phyloP scores from a whole-genome alignment of 1,284 basidiomycete genomes.

The Papiliotrema terrestris region DNA sequence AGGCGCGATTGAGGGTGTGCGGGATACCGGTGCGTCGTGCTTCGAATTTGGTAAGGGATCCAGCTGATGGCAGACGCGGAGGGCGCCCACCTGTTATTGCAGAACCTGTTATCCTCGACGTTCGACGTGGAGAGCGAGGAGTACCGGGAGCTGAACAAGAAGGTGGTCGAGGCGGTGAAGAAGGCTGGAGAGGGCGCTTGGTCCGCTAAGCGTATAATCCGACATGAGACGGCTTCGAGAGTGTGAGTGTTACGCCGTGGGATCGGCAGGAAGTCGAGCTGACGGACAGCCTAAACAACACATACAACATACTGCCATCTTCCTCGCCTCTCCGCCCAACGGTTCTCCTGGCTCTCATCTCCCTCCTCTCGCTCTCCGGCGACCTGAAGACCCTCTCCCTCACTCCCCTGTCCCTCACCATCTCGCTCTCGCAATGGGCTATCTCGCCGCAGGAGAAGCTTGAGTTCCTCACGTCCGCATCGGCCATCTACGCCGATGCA shows the following conservation, averaged over 20 bases:
- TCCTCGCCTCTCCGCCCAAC: slow-evolving; percentile 63
- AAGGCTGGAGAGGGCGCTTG: slow-evolving; percentile 37
- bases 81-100: slow-evolving; percentile 40
- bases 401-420: slow-evolving; percentile 61
- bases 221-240: slow-evolving; percentile 40
- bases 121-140: slow-evolving; percentile 30
- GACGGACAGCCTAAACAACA: slow-evolving; percentile 66
- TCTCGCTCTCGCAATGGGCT: slow-evolving; percentile 74
- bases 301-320: slow-evolving; percentile 78
- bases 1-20: slow-evolving; percentile 41
- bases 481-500: slow-evolving; percentile 59
- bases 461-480: slow-evolving; percentile 65
- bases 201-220: slow-evolving; percentile 23
- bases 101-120: slow-evolving; percentile 35
- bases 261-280: not conserved
- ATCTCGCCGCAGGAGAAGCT: slow-evolving; percentile 65
- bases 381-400: slow-evolving; percentile 69
- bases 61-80: slow-evolving; percentile 34
- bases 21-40: slow-evolving; percentile 38
- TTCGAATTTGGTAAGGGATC: too few species aligned
- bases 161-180: slow-evolving; percentile 36
- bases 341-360: slow-evolving; percentile 66
- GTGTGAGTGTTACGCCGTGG: slow-evolving; percentile 32
- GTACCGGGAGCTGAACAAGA: slow-evolving; percentile 30
- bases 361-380: slow-evolving; percentile 56